phyloP scores from a whole-genome alignment of 2,329 filamentous ascomycete genomes.

The Penicillium sp. region DNA sequence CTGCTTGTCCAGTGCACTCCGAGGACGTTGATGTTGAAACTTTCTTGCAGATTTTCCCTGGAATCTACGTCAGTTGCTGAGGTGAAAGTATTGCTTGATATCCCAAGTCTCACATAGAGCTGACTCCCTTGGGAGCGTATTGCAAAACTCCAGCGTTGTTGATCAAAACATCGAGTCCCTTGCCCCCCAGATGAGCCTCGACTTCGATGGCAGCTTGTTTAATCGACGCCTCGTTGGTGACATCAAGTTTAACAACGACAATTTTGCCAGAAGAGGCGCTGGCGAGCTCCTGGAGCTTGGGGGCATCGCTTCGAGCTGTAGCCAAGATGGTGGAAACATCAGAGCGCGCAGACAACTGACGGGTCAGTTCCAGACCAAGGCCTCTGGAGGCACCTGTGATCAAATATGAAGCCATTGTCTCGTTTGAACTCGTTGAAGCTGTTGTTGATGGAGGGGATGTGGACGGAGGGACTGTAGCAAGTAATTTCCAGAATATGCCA shows the following conservation, averaged over 20 bases:
- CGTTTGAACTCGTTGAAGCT: background rate
- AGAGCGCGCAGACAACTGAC: background rate
- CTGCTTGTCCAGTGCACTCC: slow-evolving; percentile 29
- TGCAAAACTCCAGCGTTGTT: slow-evolving; percentile 34
- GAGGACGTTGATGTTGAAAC: slow-evolving; percentile 33
- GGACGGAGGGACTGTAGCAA: too few relatives aligned
- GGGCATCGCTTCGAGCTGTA: slow-evolving; percentile 15
- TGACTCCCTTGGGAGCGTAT: background rate
- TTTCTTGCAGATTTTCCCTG: slow-evolving; percentile 22
- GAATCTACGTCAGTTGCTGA: background rate
- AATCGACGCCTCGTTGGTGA: slow-evolving; percentile 27
- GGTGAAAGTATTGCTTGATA: background rate
- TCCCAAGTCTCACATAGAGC: background rate
- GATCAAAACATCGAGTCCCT: slow-evolving; percentile 39
- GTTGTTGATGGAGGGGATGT: too few relatives aligned
- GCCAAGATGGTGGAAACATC: background rate
- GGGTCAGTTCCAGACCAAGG: background rate
- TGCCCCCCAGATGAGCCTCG: slow-evolving; percentile 23
- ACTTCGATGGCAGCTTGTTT: slow-evolving; percentile 26
- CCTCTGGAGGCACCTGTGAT: background rate
- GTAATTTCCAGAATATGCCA: too few relatives aligned
- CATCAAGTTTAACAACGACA: slow-evolving; percentile 31
- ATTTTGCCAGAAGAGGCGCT: slow-evolving; percentile 26
- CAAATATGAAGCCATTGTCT: background rate
- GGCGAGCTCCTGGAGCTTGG: slow-evolving; percentile 27